Conservation (phyloP, 257 asterid genomes). For the Fraxinus pennsylvanica region DNA sequence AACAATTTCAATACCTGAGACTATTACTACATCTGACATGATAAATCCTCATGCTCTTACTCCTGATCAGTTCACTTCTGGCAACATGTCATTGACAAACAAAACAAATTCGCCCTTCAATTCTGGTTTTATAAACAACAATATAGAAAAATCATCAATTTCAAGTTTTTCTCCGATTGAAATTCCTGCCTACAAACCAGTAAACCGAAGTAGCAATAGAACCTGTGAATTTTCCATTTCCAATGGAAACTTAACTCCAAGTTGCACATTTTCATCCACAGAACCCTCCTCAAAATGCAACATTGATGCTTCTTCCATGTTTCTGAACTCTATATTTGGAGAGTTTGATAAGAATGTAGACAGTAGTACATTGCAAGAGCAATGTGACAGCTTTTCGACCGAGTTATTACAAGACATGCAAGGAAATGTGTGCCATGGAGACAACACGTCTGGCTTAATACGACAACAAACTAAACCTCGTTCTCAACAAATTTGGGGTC, state of each 20-base stretch:
- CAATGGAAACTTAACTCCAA: neutral
- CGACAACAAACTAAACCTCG: neutral
- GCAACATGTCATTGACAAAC: too few species aligned
- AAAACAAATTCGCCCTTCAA: neutral
- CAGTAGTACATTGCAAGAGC: neutral
- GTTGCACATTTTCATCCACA: neutral
- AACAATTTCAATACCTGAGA: neutral
- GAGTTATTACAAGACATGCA: neutral
- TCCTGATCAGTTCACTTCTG: too few species aligned
- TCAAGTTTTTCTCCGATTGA: neutral
- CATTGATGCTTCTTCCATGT: neutral
- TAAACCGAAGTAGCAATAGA: neutral
- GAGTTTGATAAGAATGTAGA: neutral
- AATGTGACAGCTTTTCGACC: neutral
- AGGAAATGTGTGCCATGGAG: neutral
- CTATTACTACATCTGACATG: neutral
- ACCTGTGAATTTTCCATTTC: neutral
- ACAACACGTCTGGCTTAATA: neutral
- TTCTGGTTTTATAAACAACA: neutral
- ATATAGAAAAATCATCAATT: neutral
- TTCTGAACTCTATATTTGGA: neutral
- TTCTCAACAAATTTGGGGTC: neutral
- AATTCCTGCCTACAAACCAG: neutral
- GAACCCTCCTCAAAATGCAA: neutral
- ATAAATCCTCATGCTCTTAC: neutral